Evolutionary conservation across 2,329 filamentous ascomycete genomes (phyloP).

Genomic region (Xylaria sp.): DNA sequence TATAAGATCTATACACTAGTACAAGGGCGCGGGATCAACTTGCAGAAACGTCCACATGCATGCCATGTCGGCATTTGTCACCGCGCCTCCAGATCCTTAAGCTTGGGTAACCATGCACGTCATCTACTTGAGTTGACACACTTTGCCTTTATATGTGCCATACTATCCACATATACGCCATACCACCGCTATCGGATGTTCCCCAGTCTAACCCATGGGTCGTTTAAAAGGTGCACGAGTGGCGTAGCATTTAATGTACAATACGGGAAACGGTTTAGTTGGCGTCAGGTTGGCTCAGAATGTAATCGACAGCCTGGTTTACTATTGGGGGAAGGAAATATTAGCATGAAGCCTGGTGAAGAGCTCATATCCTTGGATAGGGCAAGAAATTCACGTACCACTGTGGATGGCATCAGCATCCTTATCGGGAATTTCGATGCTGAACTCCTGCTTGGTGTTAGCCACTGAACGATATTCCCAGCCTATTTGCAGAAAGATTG

Average conservation of each 20-base stretch:
- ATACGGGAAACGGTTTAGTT: slow-evolving; percentile 59
- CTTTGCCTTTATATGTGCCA: slow-evolving; percentile 33
- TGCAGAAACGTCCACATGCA: slow-evolving; percentile 25
- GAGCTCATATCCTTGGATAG: not conserved
- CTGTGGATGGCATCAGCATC: slow-evolving; percentile 95
- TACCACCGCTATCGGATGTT: slow-evolving; percentile 32
- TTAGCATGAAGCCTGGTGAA: slow-evolving; percentile 37
- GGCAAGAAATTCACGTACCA: slow-evolving; percentile 68
- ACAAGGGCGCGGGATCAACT: slow-evolving; percentile 43
- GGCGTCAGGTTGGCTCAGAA: slow-evolving; percentile 91
- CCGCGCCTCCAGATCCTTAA: slow-evolving; percentile 21
- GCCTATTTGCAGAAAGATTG: slow-evolving; percentile 14
- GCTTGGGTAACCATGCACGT: not conserved
- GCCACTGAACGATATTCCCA: slow-evolving; percentile 12
- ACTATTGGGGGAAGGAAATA: slow-evolving; percentile 64
- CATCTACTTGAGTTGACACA: slow-evolving; percentile 8
- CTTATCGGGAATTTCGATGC: slow-evolving; percentile 99
- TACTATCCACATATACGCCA: slow-evolving; percentile 26
- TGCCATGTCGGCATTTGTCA: slow-evolving; percentile 22
- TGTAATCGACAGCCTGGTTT: slow-evolving; percentile 94
- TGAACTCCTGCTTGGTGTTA: slow-evolving; percentile 63
- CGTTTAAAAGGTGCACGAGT: slow-evolving; percentile 42
- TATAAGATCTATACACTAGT: slow-evolving; percentile 50
- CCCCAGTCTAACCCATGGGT: slow-evolving; percentile 31
- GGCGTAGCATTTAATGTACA: slow-evolving; percentile 48